Conservation (phyloP, 345 rosid genomes). For the Hibiscus syriacus region DNA sequence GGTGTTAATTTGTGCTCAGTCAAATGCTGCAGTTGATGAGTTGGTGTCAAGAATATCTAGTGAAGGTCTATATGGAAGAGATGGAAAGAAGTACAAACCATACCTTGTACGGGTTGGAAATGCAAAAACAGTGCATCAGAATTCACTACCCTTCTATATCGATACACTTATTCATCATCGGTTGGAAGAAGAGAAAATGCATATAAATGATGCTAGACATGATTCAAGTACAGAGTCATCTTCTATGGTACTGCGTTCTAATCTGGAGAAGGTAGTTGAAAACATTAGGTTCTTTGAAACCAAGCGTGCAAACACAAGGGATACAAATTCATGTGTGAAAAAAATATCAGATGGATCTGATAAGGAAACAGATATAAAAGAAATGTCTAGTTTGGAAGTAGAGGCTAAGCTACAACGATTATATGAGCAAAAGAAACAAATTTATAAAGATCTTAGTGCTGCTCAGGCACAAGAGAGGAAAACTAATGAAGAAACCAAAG, state of each 20-base stretch:
- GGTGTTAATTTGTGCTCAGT: constrained; percentile 90
- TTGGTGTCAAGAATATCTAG: constrained; percentile 73
- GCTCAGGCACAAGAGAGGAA: constrained; percentile 80
- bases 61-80: constrained; percentile 75
- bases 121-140: constrained; percentile 79
- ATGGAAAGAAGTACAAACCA: constrained; percentile 86
- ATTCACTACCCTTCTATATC: constrained; percentile 72
- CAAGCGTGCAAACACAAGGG: constrained; percentile 73
- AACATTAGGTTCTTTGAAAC: constrained; percentile 70
- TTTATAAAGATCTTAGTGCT: constrained; percentile 72
- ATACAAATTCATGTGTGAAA: constrained; percentile 41
- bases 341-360: constrained; percentile 35
- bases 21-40: constrained; percentile 99
- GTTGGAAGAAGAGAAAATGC: constrained; percentile 60
- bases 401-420: constrained; percentile 56
- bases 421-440: constrained; percentile 77
- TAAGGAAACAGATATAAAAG: constrained; percentile 39
- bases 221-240: constrained; percentile 44
- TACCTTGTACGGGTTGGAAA: constrained; percentile 96
- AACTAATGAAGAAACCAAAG: constrained; percentile 57
- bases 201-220: constrained; percentile 35
- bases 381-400: constrained; percentile 60
- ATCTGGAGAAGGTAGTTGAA: constrained; percentile 73
- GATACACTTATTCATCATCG: constrained; percentile 93
- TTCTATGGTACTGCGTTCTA: constrained; percentile 56